Base-by-base conservation (phyloP, 2,329 filamentous ascomycete genomes). In the Diaporthe aspalathi region DNA sequence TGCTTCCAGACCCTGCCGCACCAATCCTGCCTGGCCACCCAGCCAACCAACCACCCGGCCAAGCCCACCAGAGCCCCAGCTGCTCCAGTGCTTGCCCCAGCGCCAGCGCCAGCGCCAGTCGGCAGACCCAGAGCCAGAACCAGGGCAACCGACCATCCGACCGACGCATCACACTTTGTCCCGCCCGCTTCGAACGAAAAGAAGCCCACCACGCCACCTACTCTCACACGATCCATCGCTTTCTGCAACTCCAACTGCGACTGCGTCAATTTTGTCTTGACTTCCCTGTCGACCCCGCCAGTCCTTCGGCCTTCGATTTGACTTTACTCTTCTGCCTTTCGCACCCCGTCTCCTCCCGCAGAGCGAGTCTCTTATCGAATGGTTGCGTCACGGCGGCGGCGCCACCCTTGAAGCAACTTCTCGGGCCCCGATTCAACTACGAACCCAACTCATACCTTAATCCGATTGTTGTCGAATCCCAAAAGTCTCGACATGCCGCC, bases 321-420 rank as follows among this genome's bases (percentile, higher is more conserved):
- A n/a, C n/a, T 27, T 35, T 47, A 22, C 27, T 67, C 12, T n/a
- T 11, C 38, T 56, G 29, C 29, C 20, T 14, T 57, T n/a, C 17
- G 22, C 20, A 35, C 24, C 40, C 35, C 27, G 5, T 40, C 57
- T 22, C n/a, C 60, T 71, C 29, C 57, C 54, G 65, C 45, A 54
- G 43, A 69, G 69, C 65, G 69, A 73, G 65, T 43, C 62, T 63
- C 43, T 71, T 56, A 60, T 72, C 73, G 73, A 66, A 74, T 75
- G 74, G 54, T 70, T 66, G 69, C 68, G 69, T 66, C 69, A 71
- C 67, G 73, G 72, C 70, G 73, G 74, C 74, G 73, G 74, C 73
- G 73, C 74, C 73, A 75, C 74, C 72, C 67, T 60, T 67, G 65
- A 62, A 67, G 54, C 67, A 53, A 67, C 47, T 68, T 60, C 47